These are phyloP conservation scores for Maudiozyma pseudohumilis DNA, from an alignment of 805 yeast genomes.

Conservation along the genomic window DNA sequence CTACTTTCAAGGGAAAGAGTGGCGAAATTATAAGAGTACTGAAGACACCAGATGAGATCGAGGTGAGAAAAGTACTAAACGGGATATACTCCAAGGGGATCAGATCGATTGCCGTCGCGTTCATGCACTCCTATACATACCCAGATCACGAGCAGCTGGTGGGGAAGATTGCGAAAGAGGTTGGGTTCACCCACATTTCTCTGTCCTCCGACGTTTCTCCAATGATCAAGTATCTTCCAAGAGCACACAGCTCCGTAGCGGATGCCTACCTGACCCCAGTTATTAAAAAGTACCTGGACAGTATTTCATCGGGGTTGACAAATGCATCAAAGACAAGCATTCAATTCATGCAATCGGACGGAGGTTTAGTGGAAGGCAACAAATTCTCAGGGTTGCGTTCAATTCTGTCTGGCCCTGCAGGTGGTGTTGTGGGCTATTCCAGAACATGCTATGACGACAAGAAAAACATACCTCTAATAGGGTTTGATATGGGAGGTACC, in stretches of 20 bases:
- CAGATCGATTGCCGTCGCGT: slow-evolving; percentile 59
- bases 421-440: slow-evolving; percentile 93
- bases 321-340: slow-evolving; percentile 41
- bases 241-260: slow-evolving; percentile 70
- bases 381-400: slow-evolving; percentile 82
- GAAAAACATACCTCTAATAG: slow-evolving; percentile 56
- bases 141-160: slow-evolving; percentile 57
- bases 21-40: slow-evolving; percentile 59
- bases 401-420: slow-evolving; percentile 92
- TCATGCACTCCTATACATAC: slow-evolving; percentile 64
- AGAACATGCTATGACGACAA: slow-evolving; percentile 58
- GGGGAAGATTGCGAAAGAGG: slow-evolving; percentile 47
- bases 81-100: slow-evolving; percentile 47
- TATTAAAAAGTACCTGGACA: slow-evolving; percentile 50
- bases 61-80: slow-evolving; percentile 35
- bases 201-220: slow-evolving; percentile 63
- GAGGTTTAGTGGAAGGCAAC: slow-evolving; percentile 80
- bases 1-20: slow-evolving; percentile 46
- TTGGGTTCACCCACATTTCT: slow-evolving; percentile 64
- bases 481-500: slow-evolving; percentile 89
- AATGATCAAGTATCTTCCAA: slow-evolving; percentile 64
- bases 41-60: slow-evolving; percentile 38
- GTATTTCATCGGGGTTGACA: slow-evolving; percentile 52
- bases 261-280: slow-evolving; percentile 82
- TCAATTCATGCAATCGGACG: slow-evolving; percentile 93